Conservation (phyloP, 129 eudicot species). For the Arctium lappa region DNA sequence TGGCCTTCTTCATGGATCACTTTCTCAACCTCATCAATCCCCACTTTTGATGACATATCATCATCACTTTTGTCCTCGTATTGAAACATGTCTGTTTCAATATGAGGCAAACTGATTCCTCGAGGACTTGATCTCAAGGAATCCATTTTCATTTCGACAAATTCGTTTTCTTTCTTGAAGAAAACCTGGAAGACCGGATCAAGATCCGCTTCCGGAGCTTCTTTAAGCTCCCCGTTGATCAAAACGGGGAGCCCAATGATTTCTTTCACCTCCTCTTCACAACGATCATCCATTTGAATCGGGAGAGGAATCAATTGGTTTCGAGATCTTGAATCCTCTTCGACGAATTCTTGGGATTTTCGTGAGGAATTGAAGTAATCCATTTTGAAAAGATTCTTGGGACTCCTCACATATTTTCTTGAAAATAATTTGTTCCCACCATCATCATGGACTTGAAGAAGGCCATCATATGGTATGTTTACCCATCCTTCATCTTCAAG, state of each 20-base stretch:
- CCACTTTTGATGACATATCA: conserved; percentile 30
- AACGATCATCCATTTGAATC: conserved; percentile 36
- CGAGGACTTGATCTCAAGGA: conserved; percentile 53
- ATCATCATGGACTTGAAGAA: conserved; percentile 67
- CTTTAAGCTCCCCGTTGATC: conserved; percentile 21
- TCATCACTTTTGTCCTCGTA: conserved; percentile 52
- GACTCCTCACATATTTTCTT: conserved; percentile 40
- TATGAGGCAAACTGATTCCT: conserved; percentile 41
- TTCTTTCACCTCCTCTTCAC: conserved; percentile 29
- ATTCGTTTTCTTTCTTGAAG: conserved; percentile 83
- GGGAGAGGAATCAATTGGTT: conserved; percentile 48
- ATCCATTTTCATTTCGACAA: conserved; percentile 88
- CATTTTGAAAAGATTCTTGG: conserved; percentile 38
- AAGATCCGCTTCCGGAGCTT: conserved; percentile 39
- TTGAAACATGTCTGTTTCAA: conserved; percentile 43
- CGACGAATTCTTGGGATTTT: conserved; percentile 48
- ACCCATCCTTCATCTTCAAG: conserved; percentile 78
- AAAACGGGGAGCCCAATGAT: conserved; percentile 27
- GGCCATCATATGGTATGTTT: conserved; percentile 63
- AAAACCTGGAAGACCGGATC: conserved; percentile 68
- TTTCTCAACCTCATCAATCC: conserved; percentile 20
- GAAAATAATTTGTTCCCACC: conserved; percentile 48
- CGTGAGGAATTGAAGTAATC: conserved; percentile 50
- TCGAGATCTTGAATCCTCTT: conserved; percentile 24
- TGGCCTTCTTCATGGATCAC: conserved; percentile 27